Conservation (phyloP, 148 eudicot species). For the Spergularia marina region DNA sequence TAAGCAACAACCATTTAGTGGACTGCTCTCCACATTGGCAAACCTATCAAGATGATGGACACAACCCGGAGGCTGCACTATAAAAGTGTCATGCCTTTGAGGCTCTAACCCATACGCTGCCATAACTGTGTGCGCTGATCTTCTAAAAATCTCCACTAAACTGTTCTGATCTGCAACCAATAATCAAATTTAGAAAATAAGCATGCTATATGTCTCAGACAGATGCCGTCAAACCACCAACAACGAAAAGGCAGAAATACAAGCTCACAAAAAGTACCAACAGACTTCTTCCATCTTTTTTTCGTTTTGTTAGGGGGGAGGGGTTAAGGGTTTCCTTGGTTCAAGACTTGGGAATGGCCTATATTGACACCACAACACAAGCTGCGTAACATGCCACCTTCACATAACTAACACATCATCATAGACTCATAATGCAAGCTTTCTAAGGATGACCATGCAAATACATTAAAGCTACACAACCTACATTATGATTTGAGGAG, state of each 20-base stretch:
- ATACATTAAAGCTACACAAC: neutral
- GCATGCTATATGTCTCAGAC: neutral
- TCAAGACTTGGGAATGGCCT: neutral
- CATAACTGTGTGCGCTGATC: constrained; percentile 48
- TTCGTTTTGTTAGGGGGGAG: neutral
- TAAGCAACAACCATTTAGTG: constrained; percentile 40
- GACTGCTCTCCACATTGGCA: constrained; percentile 31
- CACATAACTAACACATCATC: neutral
- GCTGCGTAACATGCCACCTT: neutral
- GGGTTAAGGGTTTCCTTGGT: neutral
- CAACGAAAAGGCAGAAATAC: neutral
- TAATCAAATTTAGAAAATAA: neutral
- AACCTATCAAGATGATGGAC: constrained; percentile 24
- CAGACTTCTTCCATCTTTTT: neutral
- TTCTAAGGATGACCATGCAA: too few species aligned
- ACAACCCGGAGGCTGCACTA: constrained; percentile 35
- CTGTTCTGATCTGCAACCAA: constrained; percentile 46
- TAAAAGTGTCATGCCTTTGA: constrained; percentile 26
- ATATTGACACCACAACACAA: neutral
- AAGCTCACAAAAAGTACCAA: neutral
- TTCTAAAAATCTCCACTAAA: constrained; percentile 46
- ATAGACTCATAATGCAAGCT: neutral
- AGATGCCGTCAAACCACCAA: neutral
- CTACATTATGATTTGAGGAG: neutral
- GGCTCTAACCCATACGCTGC: constrained; percentile 52